phyloP scores from a whole-genome alignment of 2,329 filamentous ascomycete species.

The Westerdykella aurantiaca region DNA sequence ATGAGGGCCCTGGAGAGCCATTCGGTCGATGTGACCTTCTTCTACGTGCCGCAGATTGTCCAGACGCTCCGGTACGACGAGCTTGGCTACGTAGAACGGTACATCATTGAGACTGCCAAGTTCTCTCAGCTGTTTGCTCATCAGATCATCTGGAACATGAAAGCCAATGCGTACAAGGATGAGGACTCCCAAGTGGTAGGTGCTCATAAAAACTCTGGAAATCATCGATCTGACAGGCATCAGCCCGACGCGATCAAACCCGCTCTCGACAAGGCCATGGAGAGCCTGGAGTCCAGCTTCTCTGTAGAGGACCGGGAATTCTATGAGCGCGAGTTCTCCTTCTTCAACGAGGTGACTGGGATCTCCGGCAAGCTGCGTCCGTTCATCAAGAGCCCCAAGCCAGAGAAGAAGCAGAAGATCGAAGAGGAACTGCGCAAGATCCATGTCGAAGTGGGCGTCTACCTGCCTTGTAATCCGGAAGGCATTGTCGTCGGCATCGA shows the following conservation, averaged over 20 bases:
- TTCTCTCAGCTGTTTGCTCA: constrained; percentile 98
- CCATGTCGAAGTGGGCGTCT: constrained; percentile 93
- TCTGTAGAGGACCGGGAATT: constrained; percentile 72
- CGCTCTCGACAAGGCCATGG: constrained; percentile 84
- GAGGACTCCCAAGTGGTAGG: constrained; percentile 80
- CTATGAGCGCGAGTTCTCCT: constrained; percentile 92
- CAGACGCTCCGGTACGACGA: constrained; percentile 90
- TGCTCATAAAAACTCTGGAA: constrained; percentile 4
- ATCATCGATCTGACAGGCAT: constrained; percentile 3
- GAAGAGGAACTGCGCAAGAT: constrained; percentile 97
- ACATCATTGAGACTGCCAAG: constrained; percentile 93
- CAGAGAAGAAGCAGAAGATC: constrained; percentile 98
- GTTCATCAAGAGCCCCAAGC: constrained; percentile 83
- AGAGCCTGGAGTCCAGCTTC: constrained; percentile 76
- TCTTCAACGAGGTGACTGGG: constrained; percentile 93
- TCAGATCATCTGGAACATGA: constrained; percentile 99
- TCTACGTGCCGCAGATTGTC: constrained; percentile 97
- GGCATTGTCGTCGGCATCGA: constrained; percentile 97
- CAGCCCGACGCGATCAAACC: constrained; percentile 89
- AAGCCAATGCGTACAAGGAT: constrained; percentile 96
- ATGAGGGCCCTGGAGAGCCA: constrained; percentile 93
- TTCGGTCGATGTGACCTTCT: constrained; percentile 95
- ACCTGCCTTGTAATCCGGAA: constrained; percentile 93
- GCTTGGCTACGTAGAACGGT: constrained; percentile 90
- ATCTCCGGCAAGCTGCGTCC: constrained; percentile 96